A percentile compares a stretch with the other conserved stretches of the same genome.
Evolutionary conservation across 306 rosid genomes (phyloP).

Genomic region (Cucurbita ficifolia): DNA sequence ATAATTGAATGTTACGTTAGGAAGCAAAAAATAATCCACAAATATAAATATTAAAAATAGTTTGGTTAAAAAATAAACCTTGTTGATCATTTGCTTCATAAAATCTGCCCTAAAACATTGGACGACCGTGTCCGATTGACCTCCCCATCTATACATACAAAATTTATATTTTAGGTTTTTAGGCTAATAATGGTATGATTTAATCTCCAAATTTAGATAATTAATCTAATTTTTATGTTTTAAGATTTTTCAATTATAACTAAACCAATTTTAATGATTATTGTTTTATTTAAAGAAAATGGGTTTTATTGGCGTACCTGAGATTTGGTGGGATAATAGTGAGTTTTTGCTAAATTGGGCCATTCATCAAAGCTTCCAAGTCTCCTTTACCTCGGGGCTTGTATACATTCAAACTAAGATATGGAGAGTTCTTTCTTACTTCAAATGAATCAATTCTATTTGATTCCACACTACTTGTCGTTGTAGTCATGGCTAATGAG

Average conservation of each 20-base stretch:
- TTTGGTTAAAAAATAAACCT: slow-evolving; percentile 31
- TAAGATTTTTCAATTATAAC: too few relatives aligned
- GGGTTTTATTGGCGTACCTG: slow-evolving; percentile 25
- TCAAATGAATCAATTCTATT: neutral
- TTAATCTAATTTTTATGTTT: too few relatives aligned
- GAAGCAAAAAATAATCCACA: too few relatives aligned
- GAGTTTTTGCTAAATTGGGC: slow-evolving; percentile 56
- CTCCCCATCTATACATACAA: slow-evolving; percentile 51
- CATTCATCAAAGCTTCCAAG: slow-evolving; percentile 43
- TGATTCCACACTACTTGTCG: neutral
- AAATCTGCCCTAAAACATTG: slow-evolving; percentile 33
- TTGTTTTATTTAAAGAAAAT: too few relatives aligned
- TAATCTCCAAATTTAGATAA: neutral
- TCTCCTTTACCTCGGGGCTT: slow-evolving; percentile 27
- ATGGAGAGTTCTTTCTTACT: slow-evolving; percentile 27
- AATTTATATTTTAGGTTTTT: too few relatives aligned
- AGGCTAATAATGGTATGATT: too few relatives aligned
- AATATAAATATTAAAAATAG: neutral
- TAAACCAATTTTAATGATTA: too few relatives aligned
- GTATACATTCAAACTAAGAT: slow-evolving; percentile 26
- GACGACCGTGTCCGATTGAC: slow-evolving; percentile 32
- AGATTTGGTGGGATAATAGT: slow-evolving; percentile 55
- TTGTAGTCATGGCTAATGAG: neutral
- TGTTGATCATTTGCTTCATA: slow-evolving; percentile 74
- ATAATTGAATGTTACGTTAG: too few relatives aligned